phyloP scores from a whole-genome alignment of 2,329 filamentous ascomycete species.

The Trichoderma sp. region DNA sequence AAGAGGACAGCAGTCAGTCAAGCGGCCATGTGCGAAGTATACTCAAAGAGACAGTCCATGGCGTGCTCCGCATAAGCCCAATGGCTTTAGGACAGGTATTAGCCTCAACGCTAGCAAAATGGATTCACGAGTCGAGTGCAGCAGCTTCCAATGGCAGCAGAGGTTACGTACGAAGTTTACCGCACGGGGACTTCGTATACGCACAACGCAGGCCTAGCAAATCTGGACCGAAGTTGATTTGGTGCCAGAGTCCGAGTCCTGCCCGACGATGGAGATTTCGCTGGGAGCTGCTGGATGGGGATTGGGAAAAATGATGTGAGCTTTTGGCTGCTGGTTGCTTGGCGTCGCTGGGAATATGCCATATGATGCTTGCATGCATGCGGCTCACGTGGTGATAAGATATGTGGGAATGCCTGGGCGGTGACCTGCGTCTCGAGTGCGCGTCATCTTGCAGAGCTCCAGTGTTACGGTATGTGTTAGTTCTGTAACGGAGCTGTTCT shows the following conservation, averaged over 20 bases:
- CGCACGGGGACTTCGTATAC: not conserved
- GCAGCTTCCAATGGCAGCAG: not conserved
- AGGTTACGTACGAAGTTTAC: not conserved
- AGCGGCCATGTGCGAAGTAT: not conserved
- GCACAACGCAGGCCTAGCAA: not conserved
- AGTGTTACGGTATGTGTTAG: not conserved
- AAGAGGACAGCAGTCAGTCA: not conserved
- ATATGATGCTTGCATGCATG: constrained; percentile 15
- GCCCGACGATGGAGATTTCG: not conserved
- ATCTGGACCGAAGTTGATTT: not conserved
- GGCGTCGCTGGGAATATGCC: not conserved
- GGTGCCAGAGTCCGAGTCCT: not conserved
- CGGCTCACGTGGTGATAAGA: constrained; percentile 23
- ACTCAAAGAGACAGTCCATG: not conserved
- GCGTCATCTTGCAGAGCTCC: not conserved
- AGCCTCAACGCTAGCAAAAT: not conserved
- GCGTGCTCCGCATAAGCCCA: constrained; percentile 10
- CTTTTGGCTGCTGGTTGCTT: not conserved
- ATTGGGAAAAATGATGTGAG: not conserved
- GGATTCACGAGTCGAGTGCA: not conserved
- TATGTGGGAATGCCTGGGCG: not conserved
- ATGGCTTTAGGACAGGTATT: not conserved
- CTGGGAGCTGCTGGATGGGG: not conserved
- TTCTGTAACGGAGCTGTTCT: not conserved
- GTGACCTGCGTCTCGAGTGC: not conserved